phyloP scores from a whole-genome alignment of 805 yeast genomes.

The Sungouiozyma intestinalis region DNA sequence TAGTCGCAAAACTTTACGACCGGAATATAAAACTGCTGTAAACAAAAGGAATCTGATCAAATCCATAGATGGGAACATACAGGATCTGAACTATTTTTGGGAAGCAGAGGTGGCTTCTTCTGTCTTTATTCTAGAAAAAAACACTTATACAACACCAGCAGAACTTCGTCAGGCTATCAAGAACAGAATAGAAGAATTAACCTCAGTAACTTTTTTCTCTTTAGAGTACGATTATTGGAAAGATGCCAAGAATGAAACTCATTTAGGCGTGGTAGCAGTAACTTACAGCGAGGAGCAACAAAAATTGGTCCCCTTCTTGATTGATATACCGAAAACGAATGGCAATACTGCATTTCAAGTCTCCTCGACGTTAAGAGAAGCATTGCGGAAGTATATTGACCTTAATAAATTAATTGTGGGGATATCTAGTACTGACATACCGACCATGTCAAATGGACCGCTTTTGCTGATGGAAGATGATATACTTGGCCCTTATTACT shows the following conservation, averaged over 20 bases:
- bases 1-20: not conserved
- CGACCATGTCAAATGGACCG: not conserved
- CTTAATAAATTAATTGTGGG: not conserved
- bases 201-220: not conserved
- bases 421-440: not conserved
- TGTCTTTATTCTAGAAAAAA: not conserved
- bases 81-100: not conserved
- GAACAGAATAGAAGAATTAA: not conserved
- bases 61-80: not conserved
- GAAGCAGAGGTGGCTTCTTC: not conserved
- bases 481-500: not conserved
- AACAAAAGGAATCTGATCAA: not conserved
- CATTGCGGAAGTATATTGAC: not conserved
- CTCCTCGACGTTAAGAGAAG: not conserved
- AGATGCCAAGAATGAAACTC: not conserved
- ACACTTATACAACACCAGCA: not conserved
- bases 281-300: not conserved
- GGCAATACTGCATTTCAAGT: not conserved
- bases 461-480: not conserved
- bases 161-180: not conserved
- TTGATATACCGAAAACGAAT: not conserved
- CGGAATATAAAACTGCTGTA: not conserved
- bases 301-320: not conserved
- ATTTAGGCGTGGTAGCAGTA: not conserved
- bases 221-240: not conserved